These are phyloP conservation scores for Aureobasidium pullulans DNA, from an alignment of 2,329 filamentous ascomycete genomes.

Conservation along the genomic window DNA sequence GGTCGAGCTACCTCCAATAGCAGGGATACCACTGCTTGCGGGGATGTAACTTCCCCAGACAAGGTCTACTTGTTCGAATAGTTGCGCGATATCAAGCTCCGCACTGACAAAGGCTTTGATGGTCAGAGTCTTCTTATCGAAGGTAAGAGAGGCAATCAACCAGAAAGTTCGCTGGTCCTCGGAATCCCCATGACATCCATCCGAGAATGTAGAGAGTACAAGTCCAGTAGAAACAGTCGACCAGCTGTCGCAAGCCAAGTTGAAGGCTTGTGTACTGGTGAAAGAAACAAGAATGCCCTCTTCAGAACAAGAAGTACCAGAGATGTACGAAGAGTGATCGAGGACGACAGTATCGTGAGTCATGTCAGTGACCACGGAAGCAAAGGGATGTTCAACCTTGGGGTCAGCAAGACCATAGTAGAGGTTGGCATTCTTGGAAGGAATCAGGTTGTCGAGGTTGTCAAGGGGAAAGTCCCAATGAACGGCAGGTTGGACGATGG, in stretches of 20 bases:
- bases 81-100: background rate
- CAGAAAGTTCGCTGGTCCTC: background rate
- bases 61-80: background rate
- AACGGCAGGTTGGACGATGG: background rate
- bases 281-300: background rate
- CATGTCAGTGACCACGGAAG: background rate
- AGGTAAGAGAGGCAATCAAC: background rate
- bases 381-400: background rate
- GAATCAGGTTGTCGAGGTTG: background rate
- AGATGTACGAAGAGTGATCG: background rate
- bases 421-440: background rate
- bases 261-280: background rate
- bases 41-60: background rate
- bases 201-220: background rate
- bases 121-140: background rate
- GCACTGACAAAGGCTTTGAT: background rate
- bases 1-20: background rate
- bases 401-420: constrained; percentile 1
- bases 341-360: background rate
- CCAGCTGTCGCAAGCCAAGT: background rate
- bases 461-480: background rate
- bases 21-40: background rate
- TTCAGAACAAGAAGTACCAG: background rate
- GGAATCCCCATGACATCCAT: background rate
- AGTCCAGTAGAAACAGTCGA: background rate